Percentiles rank a stretch among this genome's conserved stretches.
These are phyloP conservation scores for Cantharellus cinnabarinus DNA, from an alignment of 768 basidiomycete species.

Conservation along the genomic window DNA sequence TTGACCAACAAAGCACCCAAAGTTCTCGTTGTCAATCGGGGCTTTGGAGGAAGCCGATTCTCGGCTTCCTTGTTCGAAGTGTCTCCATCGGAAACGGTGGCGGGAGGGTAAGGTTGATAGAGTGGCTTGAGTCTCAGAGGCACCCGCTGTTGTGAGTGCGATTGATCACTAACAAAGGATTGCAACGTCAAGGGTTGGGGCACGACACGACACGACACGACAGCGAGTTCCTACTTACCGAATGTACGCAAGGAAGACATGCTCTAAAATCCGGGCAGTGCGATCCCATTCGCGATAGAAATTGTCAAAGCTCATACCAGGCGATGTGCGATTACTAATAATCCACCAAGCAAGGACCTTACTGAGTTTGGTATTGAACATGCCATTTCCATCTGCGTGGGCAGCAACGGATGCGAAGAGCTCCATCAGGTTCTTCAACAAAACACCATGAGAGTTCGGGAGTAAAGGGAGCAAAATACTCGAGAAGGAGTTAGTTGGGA, in stretches of 20 bases:
- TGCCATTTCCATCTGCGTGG: constrained; percentile 49
- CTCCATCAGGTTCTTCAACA: constrained; percentile 37
- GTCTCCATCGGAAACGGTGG: background rate
- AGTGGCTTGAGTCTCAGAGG: background rate
- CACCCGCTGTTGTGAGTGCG: background rate
- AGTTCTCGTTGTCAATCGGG: constrained; percentile 45
- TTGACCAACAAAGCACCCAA: constrained; percentile 49
- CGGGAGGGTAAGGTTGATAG: background rate
- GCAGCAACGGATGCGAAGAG: constrained; percentile 50
- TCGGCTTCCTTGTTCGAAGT: background rate
- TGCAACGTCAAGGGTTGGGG: background rate
- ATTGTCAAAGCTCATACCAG: constrained; percentile 35
- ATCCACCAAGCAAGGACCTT: constrained; percentile 61
- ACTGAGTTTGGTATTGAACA: constrained; percentile 48
- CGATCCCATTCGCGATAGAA: constrained; percentile 64
- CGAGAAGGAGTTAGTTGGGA: constrained; percentile 43
- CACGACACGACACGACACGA: background rate
- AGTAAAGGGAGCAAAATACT: constrained; percentile 38
- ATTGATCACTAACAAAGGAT: background rate
- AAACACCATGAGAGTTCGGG: constrained; percentile 34
- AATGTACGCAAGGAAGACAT: constrained; percentile 51
- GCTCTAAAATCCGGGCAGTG: constrained; percentile 51
- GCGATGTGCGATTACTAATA: constrained; percentile 22
- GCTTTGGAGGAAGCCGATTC: constrained; percentile 36
- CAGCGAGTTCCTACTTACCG: constrained; percentile 23